phyloP scores from a whole-genome alignment of 176 grass and related monocot genomes.

The Eremochloa ophiuroides region DNA sequence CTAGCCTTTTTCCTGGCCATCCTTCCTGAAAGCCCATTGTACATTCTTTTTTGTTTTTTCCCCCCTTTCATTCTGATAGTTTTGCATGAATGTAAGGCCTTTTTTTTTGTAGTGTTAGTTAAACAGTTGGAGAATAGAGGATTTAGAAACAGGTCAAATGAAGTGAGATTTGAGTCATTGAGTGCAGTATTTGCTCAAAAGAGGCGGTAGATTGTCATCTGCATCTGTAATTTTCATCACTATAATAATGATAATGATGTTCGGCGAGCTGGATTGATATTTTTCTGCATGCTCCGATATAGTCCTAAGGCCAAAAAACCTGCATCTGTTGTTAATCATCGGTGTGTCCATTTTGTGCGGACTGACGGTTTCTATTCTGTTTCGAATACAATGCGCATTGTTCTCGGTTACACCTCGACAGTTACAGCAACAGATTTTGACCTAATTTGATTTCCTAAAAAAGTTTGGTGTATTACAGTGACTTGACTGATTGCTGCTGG shows the following conservation, averaged over 20 bases:
- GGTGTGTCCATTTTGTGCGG: background rate
- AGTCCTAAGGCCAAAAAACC: background rate
- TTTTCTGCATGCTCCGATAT: slow-evolving; percentile 16
- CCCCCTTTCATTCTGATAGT: slow-evolving; percentile 31
- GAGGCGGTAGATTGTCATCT: slow-evolving; percentile 31
- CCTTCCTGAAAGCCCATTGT: slow-evolving; percentile 40
- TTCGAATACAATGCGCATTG: too few relatives aligned
- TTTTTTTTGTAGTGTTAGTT: slow-evolving; percentile 42
- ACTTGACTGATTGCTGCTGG: background rate
- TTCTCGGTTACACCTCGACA: background rate
- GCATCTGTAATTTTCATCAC: slow-evolving; percentile 47
- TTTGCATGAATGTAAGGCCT: slow-evolving; percentile 42
- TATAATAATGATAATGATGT: background rate
- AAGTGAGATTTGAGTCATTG: background rate
- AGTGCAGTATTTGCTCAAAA: slow-evolving; percentile 20
- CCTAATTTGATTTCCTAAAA: background rate
- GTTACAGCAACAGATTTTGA: background rate
- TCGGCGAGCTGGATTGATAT: slow-evolving; percentile 23
- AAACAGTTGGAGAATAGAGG: slow-evolving; percentile 13
- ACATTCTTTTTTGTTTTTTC: slow-evolving; percentile 29
- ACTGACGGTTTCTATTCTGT: background rate
- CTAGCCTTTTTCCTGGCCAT: slow-evolving; percentile 42
- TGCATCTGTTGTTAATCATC: background rate
- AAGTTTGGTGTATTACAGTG: background rate
- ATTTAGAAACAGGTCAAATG: slow-evolving; percentile 20